Percentiles rank a stretch among this genome's conserved stretches.
phyloP scores from a whole-genome alignment of 208 protist genomes.

The Leishmania tarentolae region DNA sequence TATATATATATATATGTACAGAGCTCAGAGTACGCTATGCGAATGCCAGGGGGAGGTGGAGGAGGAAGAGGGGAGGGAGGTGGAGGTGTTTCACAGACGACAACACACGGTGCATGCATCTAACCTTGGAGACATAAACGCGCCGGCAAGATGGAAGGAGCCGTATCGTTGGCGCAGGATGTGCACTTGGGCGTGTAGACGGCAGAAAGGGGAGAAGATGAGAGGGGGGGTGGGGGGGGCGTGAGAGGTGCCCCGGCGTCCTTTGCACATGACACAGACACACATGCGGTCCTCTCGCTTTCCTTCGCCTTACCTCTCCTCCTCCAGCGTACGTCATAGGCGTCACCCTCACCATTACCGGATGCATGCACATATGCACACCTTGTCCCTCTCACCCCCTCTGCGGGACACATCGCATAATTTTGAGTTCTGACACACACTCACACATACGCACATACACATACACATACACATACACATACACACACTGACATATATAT shows the following conservation, averaged over 20 bases:
- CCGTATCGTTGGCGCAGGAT: not conserved
- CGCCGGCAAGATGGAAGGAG: not conserved
- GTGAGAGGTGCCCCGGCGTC: not conserved
- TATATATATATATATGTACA: constrained; percentile 10
- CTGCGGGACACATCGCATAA: not conserved
- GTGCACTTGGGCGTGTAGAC: not conserved
- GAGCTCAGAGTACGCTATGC: too few species aligned
- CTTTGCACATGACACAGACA: not conserved
- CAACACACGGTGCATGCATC: not conserved
- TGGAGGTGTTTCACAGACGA: not conserved
- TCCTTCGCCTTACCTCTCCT: not conserved
- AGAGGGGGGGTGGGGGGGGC: not conserved
- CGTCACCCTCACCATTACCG: not conserved
- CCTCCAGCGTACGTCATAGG: not conserved
- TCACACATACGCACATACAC: not conserved
- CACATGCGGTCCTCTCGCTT: not conserved
- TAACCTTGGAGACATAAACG: not conserved
- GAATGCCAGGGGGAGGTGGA: not conserved
- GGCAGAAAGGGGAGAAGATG: not conserved
- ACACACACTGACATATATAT: not conserved
- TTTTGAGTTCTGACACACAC: not conserved
- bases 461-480: not conserved
- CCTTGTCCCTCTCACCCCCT: too few species aligned
- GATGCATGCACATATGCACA: too few species aligned
- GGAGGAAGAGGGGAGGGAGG: not conserved